Conservation (phyloP, 2,329 filamentous ascomycete genomes). For the Diaporthe helianthi region DNA sequence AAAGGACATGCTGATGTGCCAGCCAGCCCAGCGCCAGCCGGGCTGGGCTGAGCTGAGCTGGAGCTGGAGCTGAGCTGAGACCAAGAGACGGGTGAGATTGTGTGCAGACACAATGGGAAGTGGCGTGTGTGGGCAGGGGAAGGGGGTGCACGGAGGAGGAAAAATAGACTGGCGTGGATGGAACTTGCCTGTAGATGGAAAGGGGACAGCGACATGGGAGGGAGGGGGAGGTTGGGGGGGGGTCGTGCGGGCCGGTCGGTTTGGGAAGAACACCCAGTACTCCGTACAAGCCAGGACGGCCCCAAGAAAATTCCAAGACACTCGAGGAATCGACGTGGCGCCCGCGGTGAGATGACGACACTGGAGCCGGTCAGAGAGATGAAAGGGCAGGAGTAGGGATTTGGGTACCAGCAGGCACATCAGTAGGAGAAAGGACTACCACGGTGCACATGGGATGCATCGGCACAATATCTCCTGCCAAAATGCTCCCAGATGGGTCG, state of each 20-base stretch:
- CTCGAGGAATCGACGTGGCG: conserved; percentile 30
- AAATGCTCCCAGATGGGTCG: background rate
- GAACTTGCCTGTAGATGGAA: conserved; percentile 20
- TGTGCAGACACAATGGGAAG: conserved; percentile 17
- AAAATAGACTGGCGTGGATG: conserved; percentile 19
- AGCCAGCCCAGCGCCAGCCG: too few relatives aligned
- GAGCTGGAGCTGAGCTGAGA: conserved; percentile 24
- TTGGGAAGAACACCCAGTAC: background rate
- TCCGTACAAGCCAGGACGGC: background rate
- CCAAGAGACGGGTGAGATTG: conserved; percentile 15
- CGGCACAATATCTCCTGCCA: background rate
- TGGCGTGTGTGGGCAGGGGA: background rate
- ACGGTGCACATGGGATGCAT: conserved; percentile 9
- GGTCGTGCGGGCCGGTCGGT: background rate
- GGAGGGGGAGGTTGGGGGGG: background rate
- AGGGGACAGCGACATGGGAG: conserved; percentile 11
- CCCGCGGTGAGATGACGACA: conserved; percentile 28
- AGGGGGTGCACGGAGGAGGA: conserved; percentile 9
- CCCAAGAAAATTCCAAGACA: conserved; percentile 16
- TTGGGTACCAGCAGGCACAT: conserved; percentile 5
- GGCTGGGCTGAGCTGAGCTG: conserved; percentile 12
- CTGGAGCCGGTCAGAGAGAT: conserved; percentile 5
- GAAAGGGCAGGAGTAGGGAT: conserved; percentile 7
- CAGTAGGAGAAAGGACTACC: conserved; percentile 1
- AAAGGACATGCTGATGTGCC: conserved; percentile 1